Percentiles rank a stretch among this genome's conserved stretches.
Evolutionary conservation across 108 stramenopile species (phyloP).

Genomic region (Nitzschia sp.): DNA sequence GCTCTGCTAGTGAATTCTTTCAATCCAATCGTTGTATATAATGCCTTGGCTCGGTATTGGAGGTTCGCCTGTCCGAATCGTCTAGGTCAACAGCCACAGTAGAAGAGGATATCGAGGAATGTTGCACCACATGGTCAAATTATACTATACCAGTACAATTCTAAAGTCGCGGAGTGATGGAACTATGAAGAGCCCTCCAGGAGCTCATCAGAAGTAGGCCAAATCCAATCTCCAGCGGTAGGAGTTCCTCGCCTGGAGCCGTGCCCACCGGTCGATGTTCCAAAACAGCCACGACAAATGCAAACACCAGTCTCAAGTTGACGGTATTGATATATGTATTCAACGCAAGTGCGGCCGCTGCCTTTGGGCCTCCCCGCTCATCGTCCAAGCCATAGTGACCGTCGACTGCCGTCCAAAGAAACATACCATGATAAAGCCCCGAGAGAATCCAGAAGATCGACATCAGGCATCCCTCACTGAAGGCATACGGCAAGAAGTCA

Average conservation of each 20-base stretch:
- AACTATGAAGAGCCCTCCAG: conserved; percentile 62
- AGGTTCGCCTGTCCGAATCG: too few species aligned
- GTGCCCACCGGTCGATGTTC: conserved; percentile 60
- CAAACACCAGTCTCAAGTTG: conserved; percentile 54
- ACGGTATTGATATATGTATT: conserved; percentile 52
- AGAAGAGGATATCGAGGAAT: too few species aligned
- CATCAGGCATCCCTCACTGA: conserved; percentile 64
- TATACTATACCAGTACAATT: neutral
- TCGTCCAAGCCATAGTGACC: conserved; percentile 52
- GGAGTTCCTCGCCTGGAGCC: conserved; percentile 46
- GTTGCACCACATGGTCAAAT: too few species aligned
- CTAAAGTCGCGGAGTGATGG: conserved; percentile 36
- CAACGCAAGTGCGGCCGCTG: conserved; percentile 52
- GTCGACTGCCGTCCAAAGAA: conserved; percentile 63
- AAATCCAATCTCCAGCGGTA: conserved; percentile 65
- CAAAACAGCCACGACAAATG: conserved; percentile 40
- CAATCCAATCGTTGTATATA: too few species aligned
- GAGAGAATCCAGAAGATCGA: conserved; percentile 57
- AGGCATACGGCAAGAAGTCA: conserved; percentile 35
- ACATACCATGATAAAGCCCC: conserved; percentile 63
- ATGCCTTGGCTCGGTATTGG: too few species aligned
- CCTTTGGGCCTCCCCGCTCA: conserved; percentile 59
- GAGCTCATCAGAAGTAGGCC: conserved; percentile 62
- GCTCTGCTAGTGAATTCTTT: too few species aligned
- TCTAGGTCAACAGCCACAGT: too few species aligned